A percentile compares a stretch with the other conserved stretches of the same genome.
Evolutionary conservation across 768 basidiomycete species (phyloP).

Genomic region (Ephemerocybe angulata): DNA sequence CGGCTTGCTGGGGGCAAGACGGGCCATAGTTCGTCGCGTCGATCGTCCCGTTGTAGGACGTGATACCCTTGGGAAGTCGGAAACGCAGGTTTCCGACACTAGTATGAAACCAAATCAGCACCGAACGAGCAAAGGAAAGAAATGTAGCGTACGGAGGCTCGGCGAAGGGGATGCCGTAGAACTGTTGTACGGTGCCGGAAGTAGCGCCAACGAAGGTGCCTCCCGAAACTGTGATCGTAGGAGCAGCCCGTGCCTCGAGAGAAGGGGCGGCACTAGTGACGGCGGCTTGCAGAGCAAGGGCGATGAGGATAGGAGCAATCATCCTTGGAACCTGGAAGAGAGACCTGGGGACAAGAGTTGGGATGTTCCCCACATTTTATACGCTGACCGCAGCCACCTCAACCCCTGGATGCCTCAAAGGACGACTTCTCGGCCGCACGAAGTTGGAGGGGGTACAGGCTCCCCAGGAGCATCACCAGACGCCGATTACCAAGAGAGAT

Average conservation of each 20-base stretch:
- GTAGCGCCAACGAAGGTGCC: slow-evolving; percentile 43
- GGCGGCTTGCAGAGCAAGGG: slow-evolving; percentile 13
- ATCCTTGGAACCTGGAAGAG: slow-evolving; percentile 10
- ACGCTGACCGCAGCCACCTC: background rate
- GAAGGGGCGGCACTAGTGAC: slow-evolving; percentile 18
- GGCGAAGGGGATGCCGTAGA: slow-evolving; percentile 54
- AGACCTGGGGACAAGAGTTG: background rate
- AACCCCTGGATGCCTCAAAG: too few relatives aligned
- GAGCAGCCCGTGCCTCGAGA: slow-evolving; percentile 11
- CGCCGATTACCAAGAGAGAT: too few relatives aligned
- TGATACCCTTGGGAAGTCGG: slow-evolving; percentile 36
- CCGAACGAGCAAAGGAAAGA: background rate
- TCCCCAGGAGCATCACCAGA: too few relatives aligned
- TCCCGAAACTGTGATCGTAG: slow-evolving; percentile 38
- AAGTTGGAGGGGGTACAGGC: too few relatives aligned
- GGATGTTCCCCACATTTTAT: background rate
- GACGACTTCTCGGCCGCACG: too few relatives aligned
- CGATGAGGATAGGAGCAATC: slow-evolving; percentile 16
- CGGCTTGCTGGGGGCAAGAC: slow-evolving; percentile 45
- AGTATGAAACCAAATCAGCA: background rate
- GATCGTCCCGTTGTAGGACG: slow-evolving; percentile 32
- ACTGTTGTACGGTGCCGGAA: slow-evolving; percentile 32
- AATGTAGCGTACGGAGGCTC: slow-evolving; percentile 44
- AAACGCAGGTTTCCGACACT: slow-evolving; percentile 40
- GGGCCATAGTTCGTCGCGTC: slow-evolving; percentile 39